Evolutionary conservation across 805 yeast species (phyloP), one percentile per base, ranked within the genome.

Genomic region (Scheffersomyces stipitis): DNA sequence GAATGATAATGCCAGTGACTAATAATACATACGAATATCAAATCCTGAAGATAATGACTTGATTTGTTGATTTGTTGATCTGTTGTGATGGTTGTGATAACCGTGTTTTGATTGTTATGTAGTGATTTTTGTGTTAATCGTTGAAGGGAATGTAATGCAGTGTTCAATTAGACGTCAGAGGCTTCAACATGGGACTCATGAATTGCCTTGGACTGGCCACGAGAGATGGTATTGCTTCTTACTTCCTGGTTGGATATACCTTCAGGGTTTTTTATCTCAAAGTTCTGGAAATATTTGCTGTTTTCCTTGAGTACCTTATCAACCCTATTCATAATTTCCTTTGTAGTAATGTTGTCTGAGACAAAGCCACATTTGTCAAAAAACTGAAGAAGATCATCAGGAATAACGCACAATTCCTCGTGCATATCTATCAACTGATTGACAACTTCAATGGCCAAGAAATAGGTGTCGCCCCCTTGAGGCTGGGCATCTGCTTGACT

Each of bases 391-490:
- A 88, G 52, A 46, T 80, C 90, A 2, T 58, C 60, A 0, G 99
- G 98, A 28, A 91, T 82, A 36, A 80, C 70, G 27, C 88, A 76
- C 43, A 91, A 74, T 40, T 85, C 86, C 45, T 85, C 90, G 56
- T 86, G 89, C 42, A 80, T 73, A 40, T 86, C 86, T 44, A 93
- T 89, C 58, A 93, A 67, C 45, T 80, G 79, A 58, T 87, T 86
- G 24, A 93, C 83, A 22, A 89, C 91, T 57, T 91, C 98, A 54
- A 93, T 90, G 1, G 95, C 96, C 46, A 88, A 67, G 54, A 90
- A 86, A 55, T 90, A 89, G 17, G 78, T 76, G 45, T 87, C 93
- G 27, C 91, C 78, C 3, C 66, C 52, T 28, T 60, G 60, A 13
- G 44, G 45, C 10, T 41, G 34, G 4, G 52, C 45, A 14, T 49